These are phyloP conservation scores for Micractinium conductrix DNA, from an alignment of 139 green algal genomes.

Conservation along the genomic window DNA sequence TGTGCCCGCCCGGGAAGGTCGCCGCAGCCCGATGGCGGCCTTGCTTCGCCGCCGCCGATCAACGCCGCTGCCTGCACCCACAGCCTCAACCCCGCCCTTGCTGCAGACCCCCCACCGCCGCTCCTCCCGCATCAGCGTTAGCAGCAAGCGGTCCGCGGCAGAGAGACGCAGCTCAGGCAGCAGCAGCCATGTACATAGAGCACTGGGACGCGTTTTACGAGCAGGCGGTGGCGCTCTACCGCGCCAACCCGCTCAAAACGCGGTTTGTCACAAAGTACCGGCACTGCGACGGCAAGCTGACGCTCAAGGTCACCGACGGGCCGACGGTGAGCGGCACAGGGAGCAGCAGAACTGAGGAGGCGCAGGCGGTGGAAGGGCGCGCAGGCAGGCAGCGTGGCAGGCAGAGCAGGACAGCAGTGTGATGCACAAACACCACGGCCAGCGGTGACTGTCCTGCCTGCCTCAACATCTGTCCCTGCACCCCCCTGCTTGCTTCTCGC, in stretches of 20 bases:
- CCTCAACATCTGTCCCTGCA: neutral
- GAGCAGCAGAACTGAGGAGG: neutral
- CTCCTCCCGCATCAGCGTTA: too few relatives aligned
- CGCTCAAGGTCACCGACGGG: slow-evolving; percentile 93
- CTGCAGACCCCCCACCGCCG: too few relatives aligned
- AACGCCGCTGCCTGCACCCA: too few relatives aligned
- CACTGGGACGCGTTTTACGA: slow-evolving; percentile 82
- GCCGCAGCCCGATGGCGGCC: too few relatives aligned
- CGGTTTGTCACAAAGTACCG: slow-evolving; percentile 90
- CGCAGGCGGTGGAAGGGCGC: neutral
- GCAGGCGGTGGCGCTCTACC: slow-evolving; percentile 76
- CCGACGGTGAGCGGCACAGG: slow-evolving; percentile 59
- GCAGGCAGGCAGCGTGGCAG: neutral
- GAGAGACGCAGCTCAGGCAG: too few relatives aligned
- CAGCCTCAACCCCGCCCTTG: too few relatives aligned
- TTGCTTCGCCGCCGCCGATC: too few relatives aligned
- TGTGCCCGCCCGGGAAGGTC: too few relatives aligned
- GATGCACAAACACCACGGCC: too few relatives aligned
- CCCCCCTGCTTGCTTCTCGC: neutral
- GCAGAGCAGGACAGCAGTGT: neutral
- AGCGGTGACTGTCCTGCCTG: neutral
- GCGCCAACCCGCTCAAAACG: slow-evolving; percentile 69
- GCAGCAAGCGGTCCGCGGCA: too few relatives aligned
- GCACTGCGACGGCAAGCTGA: slow-evolving; percentile 82
- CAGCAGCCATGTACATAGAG: slow-evolving; percentile 65